Conservation (phyloP, 208 protist genomes). For the Leishmania turanica region DNA sequence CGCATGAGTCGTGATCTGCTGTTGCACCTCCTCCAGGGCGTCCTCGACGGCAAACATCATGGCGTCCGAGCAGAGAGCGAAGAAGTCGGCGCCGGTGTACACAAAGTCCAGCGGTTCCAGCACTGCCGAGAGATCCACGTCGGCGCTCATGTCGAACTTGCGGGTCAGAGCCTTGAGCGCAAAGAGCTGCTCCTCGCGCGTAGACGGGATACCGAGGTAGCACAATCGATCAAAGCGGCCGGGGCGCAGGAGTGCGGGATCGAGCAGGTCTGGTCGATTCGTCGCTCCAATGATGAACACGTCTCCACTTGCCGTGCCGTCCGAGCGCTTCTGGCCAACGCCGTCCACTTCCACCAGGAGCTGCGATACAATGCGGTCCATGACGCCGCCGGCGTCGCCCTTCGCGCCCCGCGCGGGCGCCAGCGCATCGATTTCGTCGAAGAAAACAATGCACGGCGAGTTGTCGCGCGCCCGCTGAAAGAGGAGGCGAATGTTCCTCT, state of each 20-base stretch:
- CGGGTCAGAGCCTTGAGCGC: conserved; percentile 79
- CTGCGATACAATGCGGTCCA: conserved; percentile 95
- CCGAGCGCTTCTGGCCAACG: conserved; percentile 72
- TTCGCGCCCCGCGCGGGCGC: conserved; percentile 86
- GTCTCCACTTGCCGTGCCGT: conserved; percentile 75
- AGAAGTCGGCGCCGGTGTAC: conserved; percentile 97
- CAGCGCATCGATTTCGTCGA: conserved; percentile 94
- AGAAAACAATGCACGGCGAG: conserved; percentile 94
- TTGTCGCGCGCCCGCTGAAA: conserved; percentile 90
- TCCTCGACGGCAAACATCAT: conserved; percentile 95
- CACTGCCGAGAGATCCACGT: conserved; percentile 67
- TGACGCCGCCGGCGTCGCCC: conserved; percentile 90
- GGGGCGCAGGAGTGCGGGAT: conserved; percentile 92
- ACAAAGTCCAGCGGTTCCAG: conserved; percentile 70
- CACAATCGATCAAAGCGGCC: conserved; percentile 91
- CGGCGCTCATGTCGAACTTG: conserved; percentile 74
- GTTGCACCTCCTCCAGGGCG: conserved; percentile 45
- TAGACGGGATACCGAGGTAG: conserved; percentile 85
- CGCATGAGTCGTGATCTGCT: conserved; percentile 1
- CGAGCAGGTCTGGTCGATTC: conserved; percentile 92
- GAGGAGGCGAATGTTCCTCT: conserved; percentile 88
- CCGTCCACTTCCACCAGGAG: conserved; percentile 92
- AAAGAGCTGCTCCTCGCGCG: conserved; percentile 80
- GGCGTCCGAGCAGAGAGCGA: conserved; percentile 94
- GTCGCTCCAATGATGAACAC: conserved; percentile 94